Percentiles rank a stretch among this genome's conserved stretches.
phyloP scores from a whole-genome alignment of 2,329 filamentous ascomycete genomes.

The Diatrype stigma region DNA sequence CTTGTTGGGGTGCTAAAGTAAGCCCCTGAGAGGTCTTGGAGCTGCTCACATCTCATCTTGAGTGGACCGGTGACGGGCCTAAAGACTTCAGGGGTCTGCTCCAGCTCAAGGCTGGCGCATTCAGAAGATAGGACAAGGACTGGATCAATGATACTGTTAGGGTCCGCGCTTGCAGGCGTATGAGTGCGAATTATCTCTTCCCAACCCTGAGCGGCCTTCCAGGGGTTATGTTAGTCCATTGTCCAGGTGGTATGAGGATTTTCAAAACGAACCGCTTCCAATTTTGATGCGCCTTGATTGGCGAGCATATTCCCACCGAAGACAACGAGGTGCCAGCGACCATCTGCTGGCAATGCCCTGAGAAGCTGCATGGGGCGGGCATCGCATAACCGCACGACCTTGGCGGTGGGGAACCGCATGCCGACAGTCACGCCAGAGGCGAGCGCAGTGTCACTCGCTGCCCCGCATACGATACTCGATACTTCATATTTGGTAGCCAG shows the following conservation, averaged over 20 bases:
- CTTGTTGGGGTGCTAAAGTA: too few relatives aligned
- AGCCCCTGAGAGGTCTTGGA: background rate
- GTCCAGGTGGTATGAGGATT: too few relatives aligned
- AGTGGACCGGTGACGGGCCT: conserved; percentile 52
- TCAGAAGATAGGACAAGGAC: conserved; percentile 49
- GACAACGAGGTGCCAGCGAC: conserved; percentile 42
- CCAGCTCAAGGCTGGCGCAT: conserved; percentile 44
- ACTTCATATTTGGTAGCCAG: conserved; percentile 51
- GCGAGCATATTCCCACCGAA: conserved; percentile 49
- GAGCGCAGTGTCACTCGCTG: conserved; percentile 29
- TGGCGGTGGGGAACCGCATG: conserved; percentile 54
- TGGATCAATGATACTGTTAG: conserved; percentile 54
- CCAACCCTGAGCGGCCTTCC: conserved; percentile 8
- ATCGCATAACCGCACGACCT: conserved; percentile 57
- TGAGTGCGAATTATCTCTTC: conserved; percentile 30
- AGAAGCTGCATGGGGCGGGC: conserved; percentile 52
- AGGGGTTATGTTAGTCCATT: conserved; percentile 11
- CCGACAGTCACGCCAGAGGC: conserved; percentile 42
- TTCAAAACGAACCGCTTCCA: conserved; percentile 22
- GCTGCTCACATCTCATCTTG: conserved; percentile 45
- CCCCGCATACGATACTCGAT: conserved; percentile 40
- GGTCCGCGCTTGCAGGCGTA: conserved; percentile 37
- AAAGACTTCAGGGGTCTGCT: conserved; percentile 52
- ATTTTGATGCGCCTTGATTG: conserved; percentile 23
- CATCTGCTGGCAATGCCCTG: conserved; percentile 44